Evolutionary conservation across 306 rosid species (phyloP), one percentile per base, ranked within the genome.

Genomic region (Quercus berberidifolia): DNA sequence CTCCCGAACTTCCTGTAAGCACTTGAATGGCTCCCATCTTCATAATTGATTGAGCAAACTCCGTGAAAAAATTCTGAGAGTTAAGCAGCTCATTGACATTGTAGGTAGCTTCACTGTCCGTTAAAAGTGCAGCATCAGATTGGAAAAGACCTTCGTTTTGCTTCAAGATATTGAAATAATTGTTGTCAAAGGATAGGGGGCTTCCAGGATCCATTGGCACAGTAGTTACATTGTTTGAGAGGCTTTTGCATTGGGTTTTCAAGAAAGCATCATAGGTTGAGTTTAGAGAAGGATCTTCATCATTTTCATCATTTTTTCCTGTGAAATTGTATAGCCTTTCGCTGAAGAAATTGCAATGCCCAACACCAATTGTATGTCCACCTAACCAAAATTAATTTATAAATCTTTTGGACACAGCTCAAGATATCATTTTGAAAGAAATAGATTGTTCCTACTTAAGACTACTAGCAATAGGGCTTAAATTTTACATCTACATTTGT

Each of bases 101-200:
- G 2, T 12, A 1, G 30, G 33, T 54, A 1, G 95, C 74, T 0
- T 56, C 35, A 0, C 6, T 0, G 59, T 46, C 30, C 3, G 87
- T 85, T 41, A 91, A 86, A 23, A 93, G 89, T 0, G 91, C 87
- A 0, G 89, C 95, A 56, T 93, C 95, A 7, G 98, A 90, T 15
- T 64, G 73, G 78, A 91, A 88, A 5, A 91, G 52, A 43, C 95
- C 94, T 72, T 83, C 69, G 0, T 87, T 79, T 41, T 78, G 69
- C 12, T 71, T 78, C 62, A 90, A 86, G 46, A 30, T 78, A 0
- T 78, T 69, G 64, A 67, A 90, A 74, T 90, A 93, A 52, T 84
- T 6, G 19, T 54, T 73, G 64, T 90, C 86, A 20, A 91, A 49
- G 54, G 54, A 49, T 49, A 49, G 1, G 17, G 17, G 54, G 17